Base-by-base conservation (phyloP, 2,329 filamentous ascomycete genomes). In the Fusarium burgessii region DNA sequence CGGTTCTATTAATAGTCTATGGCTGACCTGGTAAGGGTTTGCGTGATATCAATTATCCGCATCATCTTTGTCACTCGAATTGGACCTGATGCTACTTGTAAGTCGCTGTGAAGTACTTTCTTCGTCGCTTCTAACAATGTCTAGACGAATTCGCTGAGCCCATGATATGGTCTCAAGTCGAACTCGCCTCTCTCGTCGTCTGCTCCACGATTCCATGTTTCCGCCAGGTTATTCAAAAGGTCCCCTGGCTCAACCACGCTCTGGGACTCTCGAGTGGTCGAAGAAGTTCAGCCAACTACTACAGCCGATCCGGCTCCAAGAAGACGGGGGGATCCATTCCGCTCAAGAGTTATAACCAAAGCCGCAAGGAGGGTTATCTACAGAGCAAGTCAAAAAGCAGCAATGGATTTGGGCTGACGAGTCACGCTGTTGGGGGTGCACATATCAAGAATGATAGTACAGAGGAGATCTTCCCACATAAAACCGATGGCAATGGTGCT, bases 161-260 rank as follows among this genome's bases (percentile, higher is more conserved):
- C 3, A 62, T 77, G 33, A 72, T 80, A 36, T 79, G 76, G 78
- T 77, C 78, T 14, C 70, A 77, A 66, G 74, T 75, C 18, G 76
- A 81, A 58, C 62, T 79, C 10, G 77, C 74, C 50, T 67, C 76
- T n/a, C 74, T 81, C 6, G 71, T 81, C 12, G 70, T 78, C 23
- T 80, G 77, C 67, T 77, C 78, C 9, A 78, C 74, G 47, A 77
- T 80, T 27, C 78, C 77, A 6, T 79, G 78, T 9, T 59, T 80
- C 10, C 73, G 76, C 46, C 76, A 77, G 35, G 65, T 79, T 23
- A 68, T 76, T n/a, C 67, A 75, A 11, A 75, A 73, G 63, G 72
- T 78, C 27, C 78, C 77, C 3, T 72, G 69, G 33, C 71, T 79
- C 54, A 78, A 75, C 61, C 77, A 67, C 40, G 69, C 74, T 13